phyloP scores from a whole-genome alignment of 805 yeast genomes.

The Metschnikowia orientalis region DNA sequence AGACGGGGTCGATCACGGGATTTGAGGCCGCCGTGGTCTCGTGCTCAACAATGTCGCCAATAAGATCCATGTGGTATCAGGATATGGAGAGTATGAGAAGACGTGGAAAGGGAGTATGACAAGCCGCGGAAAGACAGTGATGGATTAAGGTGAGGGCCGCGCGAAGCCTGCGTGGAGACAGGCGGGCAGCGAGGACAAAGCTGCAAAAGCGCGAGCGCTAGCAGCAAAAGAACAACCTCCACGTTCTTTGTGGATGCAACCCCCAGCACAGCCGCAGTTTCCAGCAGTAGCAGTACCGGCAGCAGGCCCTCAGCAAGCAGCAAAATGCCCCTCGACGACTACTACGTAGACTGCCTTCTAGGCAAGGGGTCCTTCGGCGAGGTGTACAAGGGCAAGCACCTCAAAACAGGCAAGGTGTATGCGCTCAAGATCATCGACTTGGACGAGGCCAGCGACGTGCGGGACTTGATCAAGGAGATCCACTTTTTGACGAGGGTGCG shows the following conservation, averaged over 20 bases:
- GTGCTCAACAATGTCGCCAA: slow-evolving; percentile 71
- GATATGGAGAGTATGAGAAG: no score
- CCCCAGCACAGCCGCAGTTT: no score
- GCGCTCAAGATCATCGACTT: slow-evolving; percentile 87
- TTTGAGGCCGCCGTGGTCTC: slow-evolving; percentile 36
- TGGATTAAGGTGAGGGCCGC: no score
- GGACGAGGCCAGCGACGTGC: slow-evolving; percentile 71
- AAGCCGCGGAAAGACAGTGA: no score
- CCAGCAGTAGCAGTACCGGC: no score
- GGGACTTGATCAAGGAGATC: slow-evolving; percentile 70
- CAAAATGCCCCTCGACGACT: slow-evolving; percentile 16
- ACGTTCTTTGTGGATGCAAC: no score
- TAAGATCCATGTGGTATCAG: slow-evolving; percentile 48
- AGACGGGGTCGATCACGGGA: slow-evolving; percentile 9
- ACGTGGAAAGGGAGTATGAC: no score
- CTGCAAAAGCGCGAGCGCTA: no score
- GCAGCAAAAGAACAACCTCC: no score
- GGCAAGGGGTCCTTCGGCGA: slow-evolving; percentile 89
- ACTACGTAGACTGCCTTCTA: slow-evolving; percentile 24
- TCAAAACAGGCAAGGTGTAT: slow-evolving; percentile 41
- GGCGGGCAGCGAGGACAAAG: no score
- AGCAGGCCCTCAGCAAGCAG: no score
- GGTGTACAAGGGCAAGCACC: slow-evolving; percentile 57
- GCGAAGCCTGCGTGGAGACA: no score
- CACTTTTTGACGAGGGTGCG: slow-evolving; percentile 44